Evolutionary conservation across 129 eudicot species (phyloP).

Genomic region (Arctium lappa): DNA sequence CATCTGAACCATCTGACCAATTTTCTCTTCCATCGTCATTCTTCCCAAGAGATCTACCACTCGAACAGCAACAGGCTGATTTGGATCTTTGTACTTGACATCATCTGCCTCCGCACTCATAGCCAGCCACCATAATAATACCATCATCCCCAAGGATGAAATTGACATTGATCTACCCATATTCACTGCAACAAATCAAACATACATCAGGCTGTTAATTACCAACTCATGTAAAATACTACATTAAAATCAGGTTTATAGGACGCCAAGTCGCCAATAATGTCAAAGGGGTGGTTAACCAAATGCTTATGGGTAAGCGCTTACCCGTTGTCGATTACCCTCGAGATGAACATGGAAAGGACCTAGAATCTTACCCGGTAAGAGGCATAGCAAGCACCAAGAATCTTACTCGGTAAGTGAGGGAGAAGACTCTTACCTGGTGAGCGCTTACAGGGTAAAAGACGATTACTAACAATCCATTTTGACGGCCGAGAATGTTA

Average conservation of each 20-base stretch:
- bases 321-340: too few relatives aligned
- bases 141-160: slow-evolving; percentile 34
- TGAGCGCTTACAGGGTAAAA: too few relatives aligned
- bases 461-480: too few relatives aligned
- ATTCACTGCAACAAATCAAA: slow-evolving; percentile 18
- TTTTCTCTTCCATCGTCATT: slow-evolving; percentile 57
- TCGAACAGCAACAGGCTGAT: slow-evolving; percentile 41
- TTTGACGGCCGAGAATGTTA: too few relatives aligned
- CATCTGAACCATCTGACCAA: slow-evolving; percentile 67
- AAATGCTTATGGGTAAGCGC: too few relatives aligned
- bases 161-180: slow-evolving; percentile 21
- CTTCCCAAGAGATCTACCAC: slow-evolving; percentile 42
- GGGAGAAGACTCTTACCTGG: too few relatives aligned
- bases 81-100: slow-evolving; percentile 52
- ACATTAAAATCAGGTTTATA: neutral
- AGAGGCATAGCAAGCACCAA: too few relatives aligned
- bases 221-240: neutral
- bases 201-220: neutral
- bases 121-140: slow-evolving; percentile 21
- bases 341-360: too few relatives aligned
- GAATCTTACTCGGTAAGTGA: too few relatives aligned
- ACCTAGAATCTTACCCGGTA: too few relatives aligned
- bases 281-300: too few relatives aligned
- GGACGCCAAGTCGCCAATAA: neutral
- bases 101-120: slow-evolving; percentile 12